phyloP scores from a whole-genome alignment of 805 yeast genomes.

The Kazachstania viticola region DNA sequence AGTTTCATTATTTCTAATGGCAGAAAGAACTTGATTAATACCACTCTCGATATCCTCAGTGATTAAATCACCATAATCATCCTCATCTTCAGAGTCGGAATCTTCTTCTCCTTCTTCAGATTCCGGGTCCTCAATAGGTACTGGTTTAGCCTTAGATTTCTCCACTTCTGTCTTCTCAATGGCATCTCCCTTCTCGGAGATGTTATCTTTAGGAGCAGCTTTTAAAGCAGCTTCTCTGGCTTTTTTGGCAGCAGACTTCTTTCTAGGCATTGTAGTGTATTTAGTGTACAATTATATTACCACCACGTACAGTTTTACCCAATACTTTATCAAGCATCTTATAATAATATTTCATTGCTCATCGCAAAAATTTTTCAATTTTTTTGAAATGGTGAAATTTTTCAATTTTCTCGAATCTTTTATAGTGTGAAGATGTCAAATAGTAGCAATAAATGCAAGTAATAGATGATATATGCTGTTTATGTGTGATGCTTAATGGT shows the following conservation, averaged over 20 bases:
- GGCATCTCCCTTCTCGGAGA: slow-evolving; percentile 5
- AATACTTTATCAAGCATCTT: no score
- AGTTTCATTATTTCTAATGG: slow-evolving; percentile 60
- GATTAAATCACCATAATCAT: slow-evolving; percentile 78
- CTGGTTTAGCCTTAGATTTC: no score
- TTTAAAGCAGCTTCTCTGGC: slow-evolving; percentile 39
- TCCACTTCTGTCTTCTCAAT: slow-evolving; percentile 3
- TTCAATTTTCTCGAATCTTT: no score
- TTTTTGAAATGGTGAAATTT: no score
- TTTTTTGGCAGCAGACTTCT: slow-evolving; percentile 71
- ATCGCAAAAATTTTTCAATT: no score
- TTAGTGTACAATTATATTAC: no score
- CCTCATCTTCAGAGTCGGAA: slow-evolving; percentile 52
- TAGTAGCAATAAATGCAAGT: no score
- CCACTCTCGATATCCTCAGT: slow-evolving; percentile 81
- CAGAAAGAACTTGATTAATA: slow-evolving; percentile 55
- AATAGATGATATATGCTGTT: no score
- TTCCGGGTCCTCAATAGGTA: slow-evolving; percentile 19
- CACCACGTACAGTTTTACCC: no score
- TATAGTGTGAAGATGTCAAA: no score
- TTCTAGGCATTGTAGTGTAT: slow-evolving; percentile 86
- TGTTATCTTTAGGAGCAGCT: slow-evolving; percentile 2
- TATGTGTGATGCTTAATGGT: no score
- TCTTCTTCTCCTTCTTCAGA: slow-evolving; percentile 32
- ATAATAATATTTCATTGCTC: no score